Percentiles rank a stretch among this genome's conserved stretches.
Conservation (phyloP, 306 rosid species). For the Vicia sativa region DNA sequence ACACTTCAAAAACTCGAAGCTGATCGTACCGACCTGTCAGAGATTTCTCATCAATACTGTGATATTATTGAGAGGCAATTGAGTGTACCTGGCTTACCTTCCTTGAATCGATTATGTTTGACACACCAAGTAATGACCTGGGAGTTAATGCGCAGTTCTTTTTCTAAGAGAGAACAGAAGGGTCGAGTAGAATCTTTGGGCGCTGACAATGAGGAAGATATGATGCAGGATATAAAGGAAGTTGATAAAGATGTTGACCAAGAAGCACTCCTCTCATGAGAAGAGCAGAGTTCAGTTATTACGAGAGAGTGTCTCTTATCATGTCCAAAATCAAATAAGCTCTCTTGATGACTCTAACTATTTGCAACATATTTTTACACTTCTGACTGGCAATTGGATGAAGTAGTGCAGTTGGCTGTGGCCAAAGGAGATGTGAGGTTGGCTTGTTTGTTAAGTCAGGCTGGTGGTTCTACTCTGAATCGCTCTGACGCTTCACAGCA, state of each 20-base stretch:
- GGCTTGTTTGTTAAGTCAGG: constrained; percentile 89
- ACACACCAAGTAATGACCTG: constrained; percentile 91
- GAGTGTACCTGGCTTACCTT: constrained; percentile 73
- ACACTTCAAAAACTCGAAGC: constrained; percentile 74
- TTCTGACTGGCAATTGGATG: constrained; percentile 82
- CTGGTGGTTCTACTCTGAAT: constrained; percentile 84
- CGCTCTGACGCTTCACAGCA: constrained; percentile 77
- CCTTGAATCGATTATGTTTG: constrained; percentile 61
- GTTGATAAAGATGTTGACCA: constrained; percentile 62
- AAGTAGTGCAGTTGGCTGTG: constrained; percentile 80
- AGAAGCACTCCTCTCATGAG: constrained; percentile 88
- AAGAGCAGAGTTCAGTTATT: constrained; percentile 94
- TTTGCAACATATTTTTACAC: constrained; percentile 73
- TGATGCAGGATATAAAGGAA: constrained; percentile 85
- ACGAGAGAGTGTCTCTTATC: constrained; percentile 86
- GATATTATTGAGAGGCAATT: constrained; percentile 78
- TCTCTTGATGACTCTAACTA: constrained; percentile 71
- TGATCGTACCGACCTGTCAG: constrained; percentile 63
- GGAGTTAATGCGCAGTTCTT: constrained; percentile 94
- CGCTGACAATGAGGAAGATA: constrained; percentile 86
- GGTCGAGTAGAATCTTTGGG: constrained; percentile 55
- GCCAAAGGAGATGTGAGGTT: constrained; percentile 90
- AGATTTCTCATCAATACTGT: constrained; percentile 73
- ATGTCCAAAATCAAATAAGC: constrained; percentile 76
- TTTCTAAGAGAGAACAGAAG: constrained; percentile 67